Conservation (phyloP, 176 grass and related monocot species). For the Cenchrus americanus region DNA sequence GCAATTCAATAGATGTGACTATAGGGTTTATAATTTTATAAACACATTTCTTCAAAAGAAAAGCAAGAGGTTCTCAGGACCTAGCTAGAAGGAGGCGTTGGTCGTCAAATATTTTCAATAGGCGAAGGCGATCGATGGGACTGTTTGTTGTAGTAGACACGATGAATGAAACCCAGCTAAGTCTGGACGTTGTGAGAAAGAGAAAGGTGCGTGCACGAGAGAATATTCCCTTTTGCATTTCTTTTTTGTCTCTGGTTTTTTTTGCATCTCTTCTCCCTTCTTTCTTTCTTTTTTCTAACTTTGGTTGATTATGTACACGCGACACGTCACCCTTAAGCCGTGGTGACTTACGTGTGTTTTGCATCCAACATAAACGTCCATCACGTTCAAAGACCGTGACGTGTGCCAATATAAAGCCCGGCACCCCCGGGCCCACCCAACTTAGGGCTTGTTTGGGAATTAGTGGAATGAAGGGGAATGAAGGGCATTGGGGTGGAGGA, state of each 20-base stretch:
- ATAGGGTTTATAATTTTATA: too few relatives aligned
- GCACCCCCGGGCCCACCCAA: neutral
- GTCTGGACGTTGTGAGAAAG: neutral
- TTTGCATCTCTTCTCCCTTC: neutral
- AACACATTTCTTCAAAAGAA: too few relatives aligned
- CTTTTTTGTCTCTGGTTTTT: neutral
- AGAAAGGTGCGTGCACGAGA: neutral
- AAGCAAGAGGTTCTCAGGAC: too few relatives aligned
- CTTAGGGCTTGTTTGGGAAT: too few relatives aligned
- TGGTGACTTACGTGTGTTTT: constrained; percentile 29
- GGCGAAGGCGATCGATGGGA: neutral
- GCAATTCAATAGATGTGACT: too few relatives aligned
- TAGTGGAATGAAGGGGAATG: too few relatives aligned
- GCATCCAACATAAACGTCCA: neutral
- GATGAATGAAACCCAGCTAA: neutral
- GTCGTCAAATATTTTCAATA: neutral
- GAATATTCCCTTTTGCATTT: neutral
- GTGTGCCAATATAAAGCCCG: constrained; percentile 21
- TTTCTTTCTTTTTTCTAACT: neutral
- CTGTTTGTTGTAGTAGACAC: too few relatives aligned
- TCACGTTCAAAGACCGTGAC: neutral
- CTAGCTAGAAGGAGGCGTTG: neutral
- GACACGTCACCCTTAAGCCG: constrained; percentile 9
- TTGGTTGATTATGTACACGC: neutral
- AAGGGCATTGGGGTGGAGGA: too few relatives aligned